A percentile compares a stretch with the other conserved stretches of the same genome.
Conservation (phyloP, 768 basidiomycete species). For the Candolleomyces eurysporus region DNA sequence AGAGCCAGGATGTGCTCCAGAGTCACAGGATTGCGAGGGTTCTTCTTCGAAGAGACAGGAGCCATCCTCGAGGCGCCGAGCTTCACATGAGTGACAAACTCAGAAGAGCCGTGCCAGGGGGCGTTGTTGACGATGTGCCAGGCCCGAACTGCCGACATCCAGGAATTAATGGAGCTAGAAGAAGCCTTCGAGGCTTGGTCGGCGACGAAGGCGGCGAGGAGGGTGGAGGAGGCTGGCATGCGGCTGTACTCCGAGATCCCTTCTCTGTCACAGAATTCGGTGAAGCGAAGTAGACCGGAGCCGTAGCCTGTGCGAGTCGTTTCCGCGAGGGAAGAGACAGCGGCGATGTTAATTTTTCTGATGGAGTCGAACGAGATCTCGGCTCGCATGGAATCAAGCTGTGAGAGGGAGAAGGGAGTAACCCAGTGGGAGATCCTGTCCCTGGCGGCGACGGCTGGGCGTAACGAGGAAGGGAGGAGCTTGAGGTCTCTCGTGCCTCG, state of each 20-base stretch:
- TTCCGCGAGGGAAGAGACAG: background rate
- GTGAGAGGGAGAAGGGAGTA: background rate
- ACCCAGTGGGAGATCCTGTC: background rate
- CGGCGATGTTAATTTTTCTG: background rate
- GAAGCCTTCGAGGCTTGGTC: slow-evolving; percentile 11
- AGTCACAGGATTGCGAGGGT: background rate
- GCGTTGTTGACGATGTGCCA: slow-evolving; percentile 36
- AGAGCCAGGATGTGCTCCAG: background rate
- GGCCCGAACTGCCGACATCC: slow-evolving; percentile 26
- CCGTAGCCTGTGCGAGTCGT: slow-evolving; percentile 21
- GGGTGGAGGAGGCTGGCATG: slow-evolving; percentile 26
- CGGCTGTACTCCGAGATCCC: slow-evolving; percentile 18
- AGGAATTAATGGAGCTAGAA: slow-evolving; percentile 20
- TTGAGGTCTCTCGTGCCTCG: background rate
- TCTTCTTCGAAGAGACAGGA: background rate
- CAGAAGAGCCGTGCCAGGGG: slow-evolving; percentile 24
- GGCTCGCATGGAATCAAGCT: background rate
- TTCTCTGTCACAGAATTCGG: slow-evolving; percentile 27
- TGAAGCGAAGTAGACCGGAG: slow-evolving; percentile 29
- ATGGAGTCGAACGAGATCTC: background rate
- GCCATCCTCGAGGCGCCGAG: background rate
- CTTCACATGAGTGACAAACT: slow-evolving; percentile 23
- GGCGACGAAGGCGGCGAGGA: slow-evolving; percentile 27
- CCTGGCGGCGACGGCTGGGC: background rate
- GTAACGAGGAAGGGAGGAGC: background rate